phyloP scores from a whole-genome alignment of 2,329 filamentous ascomycete genomes.

The Pseudogymnoascus sp. region DNA sequence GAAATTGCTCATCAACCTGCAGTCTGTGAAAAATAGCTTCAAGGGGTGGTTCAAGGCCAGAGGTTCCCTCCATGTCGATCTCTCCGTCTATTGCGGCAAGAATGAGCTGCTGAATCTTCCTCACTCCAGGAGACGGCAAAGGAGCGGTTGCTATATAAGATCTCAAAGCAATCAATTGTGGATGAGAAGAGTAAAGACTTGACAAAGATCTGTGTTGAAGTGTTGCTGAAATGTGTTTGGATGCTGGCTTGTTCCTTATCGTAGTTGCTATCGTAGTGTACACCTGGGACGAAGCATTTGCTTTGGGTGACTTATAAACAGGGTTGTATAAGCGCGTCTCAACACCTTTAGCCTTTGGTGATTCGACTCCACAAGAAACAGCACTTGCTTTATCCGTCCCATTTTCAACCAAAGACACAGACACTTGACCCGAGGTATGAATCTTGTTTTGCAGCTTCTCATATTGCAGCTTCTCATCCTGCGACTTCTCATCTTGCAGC shows the following conservation, averaged over 20 bases:
- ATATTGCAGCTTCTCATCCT: neutral
- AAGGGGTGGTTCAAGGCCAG: neutral
- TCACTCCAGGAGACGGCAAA: neutral
- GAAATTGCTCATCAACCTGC: neutral
- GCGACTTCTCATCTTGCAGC: neutral
- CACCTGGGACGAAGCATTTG: neutral
- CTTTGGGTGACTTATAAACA: neutral
- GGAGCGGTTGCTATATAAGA: neutral
- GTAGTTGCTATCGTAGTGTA: neutral
- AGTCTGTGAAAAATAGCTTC: neutral
- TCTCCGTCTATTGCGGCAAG: neutral
- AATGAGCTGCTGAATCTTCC: neutral
- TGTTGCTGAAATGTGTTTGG: neutral
- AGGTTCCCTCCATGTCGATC: neutral
- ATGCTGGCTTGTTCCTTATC: neutral
- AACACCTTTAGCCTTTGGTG: neutral
- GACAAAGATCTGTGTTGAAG: neutral
- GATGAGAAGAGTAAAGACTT: neutral
- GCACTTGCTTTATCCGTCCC: neutral
- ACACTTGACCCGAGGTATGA: neutral
- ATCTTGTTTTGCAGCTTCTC: neutral
- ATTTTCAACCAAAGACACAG: neutral
- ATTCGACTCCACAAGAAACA: neutral
- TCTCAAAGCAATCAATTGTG: neutral
- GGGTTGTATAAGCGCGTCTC: neutral